Percentiles rank a stretch among this genome's conserved stretches.
phyloP scores from a whole-genome alignment of 441 rosid species.

The Euphorbia celastroides region DNA sequence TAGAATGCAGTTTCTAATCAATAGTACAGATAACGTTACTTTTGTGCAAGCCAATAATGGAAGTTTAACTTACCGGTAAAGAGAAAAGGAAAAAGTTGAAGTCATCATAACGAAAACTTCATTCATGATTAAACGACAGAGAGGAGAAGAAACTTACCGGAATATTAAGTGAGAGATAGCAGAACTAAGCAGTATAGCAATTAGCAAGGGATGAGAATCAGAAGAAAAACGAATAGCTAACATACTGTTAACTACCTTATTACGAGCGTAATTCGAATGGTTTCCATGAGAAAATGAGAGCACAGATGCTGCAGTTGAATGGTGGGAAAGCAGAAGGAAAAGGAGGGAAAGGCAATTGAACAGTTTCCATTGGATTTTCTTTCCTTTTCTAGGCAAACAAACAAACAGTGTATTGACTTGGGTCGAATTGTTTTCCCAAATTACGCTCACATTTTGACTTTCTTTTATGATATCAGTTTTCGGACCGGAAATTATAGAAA shows the following conservation, averaged over 20 bases:
- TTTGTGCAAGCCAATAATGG: background rate
- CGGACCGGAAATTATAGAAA: no score
- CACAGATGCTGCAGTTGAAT: conserved; percentile 8
- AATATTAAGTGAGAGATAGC: background rate
- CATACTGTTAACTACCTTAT: background rate
- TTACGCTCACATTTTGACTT: background rate
- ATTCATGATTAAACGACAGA: background rate
- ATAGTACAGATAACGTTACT: background rate
- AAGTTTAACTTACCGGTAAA: no score
- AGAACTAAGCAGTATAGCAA: background rate
- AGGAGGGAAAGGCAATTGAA: background rate
- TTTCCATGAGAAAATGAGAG: background rate
- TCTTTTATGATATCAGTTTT: background rate
- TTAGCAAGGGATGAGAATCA: conserved; percentile 11
- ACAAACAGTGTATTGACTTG: conserved; percentile 8
- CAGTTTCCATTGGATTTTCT: conserved; percentile 1
- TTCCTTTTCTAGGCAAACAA: conserved; percentile 17
- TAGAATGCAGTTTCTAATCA: background rate
- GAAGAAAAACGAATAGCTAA: conserved; percentile 8
- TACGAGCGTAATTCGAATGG: background rate
- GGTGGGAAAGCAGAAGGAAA: conserved; percentile 13
- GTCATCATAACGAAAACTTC: background rate
- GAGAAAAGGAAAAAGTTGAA: background rate
- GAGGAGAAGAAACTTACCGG: background rate
- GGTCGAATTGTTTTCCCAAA: conserved; percentile 1